Conservation (phyloP, 2,329 filamentous ascomycete species). For the Calycina herbarum region DNA sequence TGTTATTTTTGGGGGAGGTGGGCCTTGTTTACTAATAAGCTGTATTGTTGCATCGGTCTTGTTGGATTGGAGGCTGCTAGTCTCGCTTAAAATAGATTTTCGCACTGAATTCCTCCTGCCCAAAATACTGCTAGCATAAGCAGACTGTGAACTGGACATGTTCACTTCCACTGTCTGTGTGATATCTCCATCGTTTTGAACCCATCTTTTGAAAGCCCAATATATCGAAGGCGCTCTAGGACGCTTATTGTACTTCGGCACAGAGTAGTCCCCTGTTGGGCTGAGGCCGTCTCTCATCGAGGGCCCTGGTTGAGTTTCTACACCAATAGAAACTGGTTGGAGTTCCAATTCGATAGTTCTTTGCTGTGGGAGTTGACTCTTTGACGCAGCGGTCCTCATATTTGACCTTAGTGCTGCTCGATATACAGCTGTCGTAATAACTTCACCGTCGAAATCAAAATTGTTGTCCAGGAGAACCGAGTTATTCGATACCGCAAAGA, state of each 20-base stretch:
- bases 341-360: not conserved
- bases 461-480: not conserved
- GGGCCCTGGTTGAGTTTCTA: not conserved
- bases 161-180: not conserved
- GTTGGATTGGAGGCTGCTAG: not conserved
- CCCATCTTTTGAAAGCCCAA: not conserved
- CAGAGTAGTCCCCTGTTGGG: not conserved
- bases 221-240: not conserved
- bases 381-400: not conserved
- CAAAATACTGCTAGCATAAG: not conserved
- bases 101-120: not conserved
- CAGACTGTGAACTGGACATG: not conserved
- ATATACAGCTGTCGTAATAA: slow-evolving; percentile 10
- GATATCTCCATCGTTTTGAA: not conserved
- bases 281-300: not conserved
- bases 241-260: not conserved
- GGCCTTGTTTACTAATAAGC: not conserved
- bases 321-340: not conserved
- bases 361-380: not conserved
- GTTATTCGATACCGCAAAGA: not conserved
- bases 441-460: slow-evolving; percentile 13
- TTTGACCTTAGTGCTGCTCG: slow-evolving; percentile 11
- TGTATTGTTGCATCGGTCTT: not conserved
- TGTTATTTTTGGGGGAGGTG: not conserved
- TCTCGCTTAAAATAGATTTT: not conserved